Evolutionary conservation across 225 moss, liverwort and hornwort species (phyloP).

Genomic region (Asterella californica): DNA sequence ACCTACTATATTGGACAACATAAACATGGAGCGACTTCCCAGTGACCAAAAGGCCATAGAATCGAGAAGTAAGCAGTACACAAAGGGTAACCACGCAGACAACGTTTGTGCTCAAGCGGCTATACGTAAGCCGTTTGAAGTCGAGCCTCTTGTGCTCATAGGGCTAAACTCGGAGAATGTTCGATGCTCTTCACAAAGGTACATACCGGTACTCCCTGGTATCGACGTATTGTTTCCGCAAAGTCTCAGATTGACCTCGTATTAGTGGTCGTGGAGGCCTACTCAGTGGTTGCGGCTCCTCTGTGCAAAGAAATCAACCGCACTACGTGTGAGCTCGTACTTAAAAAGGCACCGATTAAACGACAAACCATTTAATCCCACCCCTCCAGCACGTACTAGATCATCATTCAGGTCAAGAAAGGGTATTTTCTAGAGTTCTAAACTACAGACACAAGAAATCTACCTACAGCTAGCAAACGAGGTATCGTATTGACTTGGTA

Average conservation of each 20-base stretch:
- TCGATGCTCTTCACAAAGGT: not conserved
- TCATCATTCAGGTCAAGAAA: too few relatives aligned
- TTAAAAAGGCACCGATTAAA: not conserved
- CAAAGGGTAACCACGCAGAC: not conserved
- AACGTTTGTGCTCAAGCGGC: not conserved
- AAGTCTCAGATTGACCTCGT: slow-evolving; percentile 41
- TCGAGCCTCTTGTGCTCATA: too few relatives aligned
- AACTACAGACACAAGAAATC: too few relatives aligned
- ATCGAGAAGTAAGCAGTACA: too few relatives aligned
- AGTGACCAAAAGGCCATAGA: too few relatives aligned
- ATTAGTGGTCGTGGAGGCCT: slow-evolving; percentile 16
- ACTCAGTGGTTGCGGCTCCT: slow-evolving; percentile 15
- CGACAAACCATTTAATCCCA: not conserved
- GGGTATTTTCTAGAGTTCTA: too few relatives aligned
- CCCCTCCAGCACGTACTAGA: too few relatives aligned
- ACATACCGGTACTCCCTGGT: slow-evolving; percentile 44
- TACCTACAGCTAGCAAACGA: too few relatives aligned
- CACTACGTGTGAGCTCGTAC: not conserved
- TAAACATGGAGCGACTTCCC: not conserved
- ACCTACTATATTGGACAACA: not conserved
- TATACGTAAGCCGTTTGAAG: too few relatives aligned
- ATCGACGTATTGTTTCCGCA: slow-evolving; percentile 38
- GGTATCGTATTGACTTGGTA: too few relatives aligned
- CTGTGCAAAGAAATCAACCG: not conserved
- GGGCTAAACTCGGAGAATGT: not conserved